Percentiles rank a stretch among this genome's conserved stretches.
These are phyloP conservation scores for Dendrocalamus sinicus DNA, from an alignment of 176 grass and related monocot species.

Conservation along the genomic window DNA sequence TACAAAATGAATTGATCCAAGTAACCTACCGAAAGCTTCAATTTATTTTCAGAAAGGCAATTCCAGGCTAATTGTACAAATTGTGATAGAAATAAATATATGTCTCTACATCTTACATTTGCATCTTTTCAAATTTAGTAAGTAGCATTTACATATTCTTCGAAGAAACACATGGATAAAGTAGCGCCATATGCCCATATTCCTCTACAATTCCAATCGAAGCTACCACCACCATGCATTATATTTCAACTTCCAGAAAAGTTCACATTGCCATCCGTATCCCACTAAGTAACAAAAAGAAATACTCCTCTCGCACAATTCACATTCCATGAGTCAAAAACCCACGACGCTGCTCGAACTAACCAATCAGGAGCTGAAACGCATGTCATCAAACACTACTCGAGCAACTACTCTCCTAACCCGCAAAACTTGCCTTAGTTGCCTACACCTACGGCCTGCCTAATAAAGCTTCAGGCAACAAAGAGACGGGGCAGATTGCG, in stretches of 20 bases:
- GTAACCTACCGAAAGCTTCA: not conserved
- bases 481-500: not conserved
- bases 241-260: not conserved
- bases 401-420: not conserved
- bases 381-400: not conserved
- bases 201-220: not conserved
- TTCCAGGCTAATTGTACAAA: not conserved
- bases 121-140: conserved; percentile 12
- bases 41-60: conserved; percentile 12
- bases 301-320: not conserved
- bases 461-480: not conserved
- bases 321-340: not conserved
- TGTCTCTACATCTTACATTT: not conserved
- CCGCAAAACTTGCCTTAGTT: not conserved
- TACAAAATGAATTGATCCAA: conserved; percentile 1
- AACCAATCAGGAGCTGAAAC: not conserved
- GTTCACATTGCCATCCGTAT: not conserved
- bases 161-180: not conserved
- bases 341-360: not conserved
- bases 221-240: not conserved
- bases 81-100: not conserved
- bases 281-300: not conserved
- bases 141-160: not conserved
- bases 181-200: not conserved
- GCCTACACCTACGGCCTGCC: conserved; percentile 10